Evolutionary conservation across 441 rosid genomes (phyloP), one percentile per base, ranked within the genome.

Genomic region (Gossypium aridum): DNA sequence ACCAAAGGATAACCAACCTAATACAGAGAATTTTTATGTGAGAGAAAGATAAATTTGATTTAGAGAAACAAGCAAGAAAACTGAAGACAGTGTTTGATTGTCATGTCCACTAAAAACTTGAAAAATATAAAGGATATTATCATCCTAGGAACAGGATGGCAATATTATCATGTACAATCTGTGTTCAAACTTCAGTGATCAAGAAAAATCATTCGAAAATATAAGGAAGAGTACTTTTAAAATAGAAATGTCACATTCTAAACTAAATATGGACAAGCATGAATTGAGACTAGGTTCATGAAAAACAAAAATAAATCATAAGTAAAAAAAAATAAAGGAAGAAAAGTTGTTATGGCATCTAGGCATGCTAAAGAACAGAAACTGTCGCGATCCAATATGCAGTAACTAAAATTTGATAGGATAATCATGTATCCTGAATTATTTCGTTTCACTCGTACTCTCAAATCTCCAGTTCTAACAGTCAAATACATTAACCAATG

Each of bases 1-100:
- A 94, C 99, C 83, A 96, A 85, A 62, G 99, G 99, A 76, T 91
- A 94, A 80, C 99, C 99, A 83, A 96, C 99, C 99, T 96, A 85
- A 74, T 20, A 79, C 28, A 75, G 60, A 71, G 72, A 82, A 61
- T 25, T 31, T 64, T 76, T 25, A 71, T 70, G 81, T 83, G 37
- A 83, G 71, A 43, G 76, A 78, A 63, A 76, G 67, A 73, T 20
- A 72, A 25, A 76, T 20, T 70, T 14, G 64, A 51, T 1, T 13
- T 39, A 25, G 16, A 69, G 37, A 69, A 26, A 51, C n/a, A 51
- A 25, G 43, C 34, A 19, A 51, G 43, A 53, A 12, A 51, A 69
- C 9, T 7, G 92, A 85, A 72, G 25, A 81, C 20, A 8, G 25
- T 19, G 28, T 65, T 20, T n/a, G 55, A 65, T 65, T 19, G 28